Conservation (phyloP, 2,329 filamentous ascomycete genomes). For the Diaporthe aspalathi region DNA sequence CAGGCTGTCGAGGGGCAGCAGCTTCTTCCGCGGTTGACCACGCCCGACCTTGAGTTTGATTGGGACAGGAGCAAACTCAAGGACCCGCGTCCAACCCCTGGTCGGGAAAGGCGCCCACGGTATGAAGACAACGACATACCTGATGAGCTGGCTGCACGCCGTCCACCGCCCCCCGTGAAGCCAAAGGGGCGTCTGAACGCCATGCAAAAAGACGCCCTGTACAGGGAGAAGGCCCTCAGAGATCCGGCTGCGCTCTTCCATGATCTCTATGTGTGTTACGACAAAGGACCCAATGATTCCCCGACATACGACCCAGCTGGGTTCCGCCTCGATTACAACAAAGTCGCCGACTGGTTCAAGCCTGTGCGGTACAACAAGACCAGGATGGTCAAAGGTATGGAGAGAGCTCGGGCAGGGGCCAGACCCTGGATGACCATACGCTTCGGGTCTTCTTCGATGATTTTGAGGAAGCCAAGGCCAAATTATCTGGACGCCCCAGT, state of each 20-base stretch:
- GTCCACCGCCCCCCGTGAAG: conserved; percentile 29
- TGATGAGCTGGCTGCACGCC: conserved; percentile 38
- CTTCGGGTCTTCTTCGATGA: conserved; percentile 18
- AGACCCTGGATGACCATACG: conserved; percentile 2
- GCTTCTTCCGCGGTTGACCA: conserved; percentile 40
- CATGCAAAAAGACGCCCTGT: conserved; percentile 26
- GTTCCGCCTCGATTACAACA: conserved; percentile 23
- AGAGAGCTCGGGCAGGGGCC: neutral
- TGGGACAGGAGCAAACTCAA: conserved; percentile 43
- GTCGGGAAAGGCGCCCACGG: conserved; percentile 41
- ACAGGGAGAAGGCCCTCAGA: neutral
- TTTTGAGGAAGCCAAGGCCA: neutral
- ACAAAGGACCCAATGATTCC: conserved; percentile 6
- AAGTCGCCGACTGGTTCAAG: conserved; percentile 15
- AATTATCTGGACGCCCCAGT: neutral
- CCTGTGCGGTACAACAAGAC: neutral
- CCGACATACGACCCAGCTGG: neutral
- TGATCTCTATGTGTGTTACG: neutral
- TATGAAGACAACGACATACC: conserved; percentile 15
- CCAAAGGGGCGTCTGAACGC: conserved; percentile 41
- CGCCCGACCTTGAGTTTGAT: conserved; percentile 45
- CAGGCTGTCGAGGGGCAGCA: neutral
- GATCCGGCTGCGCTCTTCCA: neutral
- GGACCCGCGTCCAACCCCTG: conserved; percentile 44
- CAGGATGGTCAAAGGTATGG: conserved; percentile 2